phyloP scores from a whole-genome alignment of 371 early-diverging fungal species.

The Mortierella sp. region DNA sequence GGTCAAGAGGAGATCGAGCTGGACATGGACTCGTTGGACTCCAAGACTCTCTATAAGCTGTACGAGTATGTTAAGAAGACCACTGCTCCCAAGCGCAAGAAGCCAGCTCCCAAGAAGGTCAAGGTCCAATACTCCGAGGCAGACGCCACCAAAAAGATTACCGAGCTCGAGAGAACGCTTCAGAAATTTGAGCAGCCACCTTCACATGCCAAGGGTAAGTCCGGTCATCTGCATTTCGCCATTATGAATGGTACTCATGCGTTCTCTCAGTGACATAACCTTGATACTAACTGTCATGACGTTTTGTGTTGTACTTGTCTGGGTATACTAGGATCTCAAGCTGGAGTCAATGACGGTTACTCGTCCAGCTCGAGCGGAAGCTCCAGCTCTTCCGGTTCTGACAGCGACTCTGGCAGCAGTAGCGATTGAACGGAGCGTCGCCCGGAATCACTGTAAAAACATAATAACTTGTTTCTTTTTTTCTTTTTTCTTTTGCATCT shows the following conservation, averaged over 20 bases:
- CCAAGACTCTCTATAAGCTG: slow-evolving; percentile 85
- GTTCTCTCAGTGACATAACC: not conserved
- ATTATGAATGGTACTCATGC: not conserved
- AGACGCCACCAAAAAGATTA: slow-evolving; percentile 72
- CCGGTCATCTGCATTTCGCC: not conserved
- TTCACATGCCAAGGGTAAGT: slow-evolving; percentile 39
- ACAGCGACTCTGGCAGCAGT: slow-evolving; percentile 86
- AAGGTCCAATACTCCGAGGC: slow-evolving; percentile 67
- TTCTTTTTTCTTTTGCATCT: slow-evolving; percentile 23
- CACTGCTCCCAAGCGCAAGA: slow-evolving; percentile 57
- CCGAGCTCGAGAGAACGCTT: slow-evolving; percentile 77
- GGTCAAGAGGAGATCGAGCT: slow-evolving; percentile 74
- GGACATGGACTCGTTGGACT: slow-evolving; percentile 94
- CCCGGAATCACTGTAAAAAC: slow-evolving; percentile 10
- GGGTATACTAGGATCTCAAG: slow-evolving; percentile 50
- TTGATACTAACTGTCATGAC: not conserved
- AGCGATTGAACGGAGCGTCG: slow-evolving; percentile 67
- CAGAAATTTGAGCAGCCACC: slow-evolving; percentile 68
- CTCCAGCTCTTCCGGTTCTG: slow-evolving; percentile 79
- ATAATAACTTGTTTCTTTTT: slow-evolving; percentile 1
- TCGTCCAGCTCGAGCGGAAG: slow-evolving; percentile 76
- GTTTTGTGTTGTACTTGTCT: not conserved
- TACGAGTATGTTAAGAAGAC: slow-evolving; percentile 89
- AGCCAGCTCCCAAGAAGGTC: slow-evolving; percentile 44
- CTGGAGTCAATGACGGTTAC: slow-evolving; percentile 56